Percentiles rank a stretch among this genome's conserved stretches.
Evolutionary conservation across 768 basidiomycete genomes (phyloP).

Genomic region (Suillus brevipes): DNA sequence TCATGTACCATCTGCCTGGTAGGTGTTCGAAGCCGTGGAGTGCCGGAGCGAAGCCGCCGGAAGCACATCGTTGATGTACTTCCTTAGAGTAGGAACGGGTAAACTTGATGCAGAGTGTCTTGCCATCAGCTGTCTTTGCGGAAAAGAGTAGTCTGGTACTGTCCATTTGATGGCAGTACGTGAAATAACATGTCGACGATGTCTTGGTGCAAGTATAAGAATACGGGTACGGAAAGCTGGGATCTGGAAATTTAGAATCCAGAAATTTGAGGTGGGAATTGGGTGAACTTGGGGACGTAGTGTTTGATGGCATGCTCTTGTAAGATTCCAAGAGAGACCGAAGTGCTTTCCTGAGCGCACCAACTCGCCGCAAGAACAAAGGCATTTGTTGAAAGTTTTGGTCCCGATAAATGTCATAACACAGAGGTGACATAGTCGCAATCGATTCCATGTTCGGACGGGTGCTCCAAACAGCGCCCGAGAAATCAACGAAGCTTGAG

Average conservation of each 20-base stretch:
- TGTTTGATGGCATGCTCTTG: neutral
- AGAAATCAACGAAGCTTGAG: slow-evolving; percentile 22
- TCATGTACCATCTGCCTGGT: slow-evolving; percentile 29
- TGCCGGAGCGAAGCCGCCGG: slow-evolving; percentile 19
- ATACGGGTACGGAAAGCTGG: neutral
- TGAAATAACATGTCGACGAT: neutral
- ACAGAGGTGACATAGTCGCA: slow-evolving; percentile 23
- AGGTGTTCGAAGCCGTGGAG: slow-evolving; percentile 25
- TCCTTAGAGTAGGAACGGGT: slow-evolving; percentile 15
- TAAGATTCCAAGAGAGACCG: slow-evolving; percentile 26
- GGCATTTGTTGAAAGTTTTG: slow-evolving; percentile 15
- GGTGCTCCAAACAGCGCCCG: slow-evolving; percentile 26
- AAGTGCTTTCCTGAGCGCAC: slow-evolving; percentile 28
- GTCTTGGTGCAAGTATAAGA: neutral
- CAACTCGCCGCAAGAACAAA: slow-evolving; percentile 21
- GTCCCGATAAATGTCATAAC: slow-evolving; percentile 23
- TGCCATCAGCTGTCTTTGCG: neutral
- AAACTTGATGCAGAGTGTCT: slow-evolving; percentile 17
- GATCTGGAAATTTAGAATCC: neutral
- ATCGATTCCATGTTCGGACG: slow-evolving; percentile 28
- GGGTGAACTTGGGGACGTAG: neutral
- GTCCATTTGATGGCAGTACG: neutral
- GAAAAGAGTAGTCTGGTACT: neutral
- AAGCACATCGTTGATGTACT: slow-evolving; percentile 20
- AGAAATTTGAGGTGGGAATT: neutral